Percentiles rank a stretch among this genome's conserved stretches.
These are phyloP conservation scores for Plasmodium malariae DNA, from an alignment of 169 alveolate species.

Conservation along the genomic window DNA sequence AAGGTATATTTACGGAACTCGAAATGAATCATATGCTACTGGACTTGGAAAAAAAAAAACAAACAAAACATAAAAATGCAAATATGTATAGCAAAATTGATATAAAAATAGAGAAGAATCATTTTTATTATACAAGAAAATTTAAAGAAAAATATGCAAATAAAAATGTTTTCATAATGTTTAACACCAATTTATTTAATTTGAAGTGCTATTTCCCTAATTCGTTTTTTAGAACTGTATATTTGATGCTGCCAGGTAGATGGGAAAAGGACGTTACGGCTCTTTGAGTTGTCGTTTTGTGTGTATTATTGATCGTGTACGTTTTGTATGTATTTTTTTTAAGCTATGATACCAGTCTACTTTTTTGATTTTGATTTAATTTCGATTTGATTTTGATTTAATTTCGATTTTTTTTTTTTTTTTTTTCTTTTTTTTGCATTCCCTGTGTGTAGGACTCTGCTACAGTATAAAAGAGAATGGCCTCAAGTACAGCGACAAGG, in stretches of 20 bases:
- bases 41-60: constrained; percentile 36
- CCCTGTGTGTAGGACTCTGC: constrained; percentile 32
- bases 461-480: constrained; percentile 35
- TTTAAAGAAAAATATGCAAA: constrained; percentile 14
- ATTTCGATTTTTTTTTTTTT: too few relatives aligned
- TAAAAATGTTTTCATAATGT: constrained; percentile 6
- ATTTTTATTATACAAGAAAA: constrained; percentile 40
- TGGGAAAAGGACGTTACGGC: too few relatives aligned
- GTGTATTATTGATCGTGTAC: too few relatives aligned
- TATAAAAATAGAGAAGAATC: not conserved
- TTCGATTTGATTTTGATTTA: too few relatives aligned
- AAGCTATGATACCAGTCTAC: too few relatives aligned
- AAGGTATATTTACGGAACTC: constrained; percentile 40
- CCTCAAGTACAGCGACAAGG: constrained; percentile 41
- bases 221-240: constrained; percentile 30
- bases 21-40: constrained; percentile 21
- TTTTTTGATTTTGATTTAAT: too few relatives aligned
- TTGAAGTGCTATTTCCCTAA: constrained; percentile 25
- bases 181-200: constrained; percentile 26
- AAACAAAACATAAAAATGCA: constrained; percentile 7
- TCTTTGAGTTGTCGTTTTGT: too few relatives aligned
- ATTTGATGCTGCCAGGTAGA: constrained; percentile 54
- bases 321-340: too few relatives aligned
- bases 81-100: not conserved
- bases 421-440: not conserved